A percentile compares a stretch with the other conserved stretches of the same genome.
Conservation (phyloP, 257 asterid genomes). For the Cruciata laevipes region DNA sequence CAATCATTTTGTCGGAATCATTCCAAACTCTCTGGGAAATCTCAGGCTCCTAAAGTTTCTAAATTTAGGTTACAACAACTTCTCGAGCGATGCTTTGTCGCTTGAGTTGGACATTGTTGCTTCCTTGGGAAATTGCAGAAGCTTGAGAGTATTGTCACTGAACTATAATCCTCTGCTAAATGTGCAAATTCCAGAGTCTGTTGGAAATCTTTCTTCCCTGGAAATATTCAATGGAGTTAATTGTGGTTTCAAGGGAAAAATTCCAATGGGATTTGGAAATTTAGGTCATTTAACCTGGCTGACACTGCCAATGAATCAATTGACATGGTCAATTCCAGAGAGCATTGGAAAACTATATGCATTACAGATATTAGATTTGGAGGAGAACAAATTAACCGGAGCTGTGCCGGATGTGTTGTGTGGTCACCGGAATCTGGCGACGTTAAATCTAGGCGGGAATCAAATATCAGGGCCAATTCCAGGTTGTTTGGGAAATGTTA, state of each 20-base stretch:
- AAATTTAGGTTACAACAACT: slow-evolving; percentile 13
- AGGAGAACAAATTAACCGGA: neutral
- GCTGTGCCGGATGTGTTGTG: neutral
- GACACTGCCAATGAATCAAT: neutral
- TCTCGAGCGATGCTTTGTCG: slow-evolving; percentile 8
- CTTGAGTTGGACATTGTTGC: slow-evolving; percentile 5
- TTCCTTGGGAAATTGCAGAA: slow-evolving; percentile 12
- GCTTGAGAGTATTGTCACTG: neutral
- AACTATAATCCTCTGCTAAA: slow-evolving; percentile 7
- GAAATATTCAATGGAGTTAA: neutral
- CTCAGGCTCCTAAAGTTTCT: slow-evolving; percentile 18
- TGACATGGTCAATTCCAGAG: slow-evolving; percentile 9
- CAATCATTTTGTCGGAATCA: slow-evolving; percentile 22
- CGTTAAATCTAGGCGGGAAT: slow-evolving; percentile 4
- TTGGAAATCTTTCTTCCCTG: slow-evolving; percentile 24
- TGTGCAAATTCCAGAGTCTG: slow-evolving; percentile 19
- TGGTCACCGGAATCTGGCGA: neutral
- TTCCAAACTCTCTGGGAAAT: slow-evolving; percentile 30
- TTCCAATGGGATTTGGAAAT: slow-evolving; percentile 25
- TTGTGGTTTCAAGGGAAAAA: slow-evolving; percentile 11
- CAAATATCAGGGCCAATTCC: slow-evolving; percentile 24
- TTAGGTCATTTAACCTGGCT: slow-evolving; percentile 10
- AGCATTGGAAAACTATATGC: neutral
- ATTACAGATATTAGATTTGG: neutral
- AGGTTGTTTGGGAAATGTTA: slow-evolving; percentile 22